Evolutionary conservation across 306 rosid genomes (phyloP).

Genomic region (Fagus sylvatica): DNA sequence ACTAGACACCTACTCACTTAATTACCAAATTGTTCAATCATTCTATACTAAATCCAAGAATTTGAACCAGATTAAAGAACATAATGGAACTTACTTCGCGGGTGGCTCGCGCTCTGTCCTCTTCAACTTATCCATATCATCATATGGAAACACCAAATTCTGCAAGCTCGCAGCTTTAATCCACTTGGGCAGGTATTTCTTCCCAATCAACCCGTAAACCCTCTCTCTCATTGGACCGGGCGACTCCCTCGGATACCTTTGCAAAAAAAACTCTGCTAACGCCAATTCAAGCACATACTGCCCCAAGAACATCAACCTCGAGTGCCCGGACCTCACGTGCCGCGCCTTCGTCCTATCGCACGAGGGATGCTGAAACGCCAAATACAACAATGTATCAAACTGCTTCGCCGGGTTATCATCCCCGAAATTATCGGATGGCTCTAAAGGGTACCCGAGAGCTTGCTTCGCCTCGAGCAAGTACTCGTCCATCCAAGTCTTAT

Average conservation of each 20-base stretch:
- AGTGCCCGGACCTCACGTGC: slow-evolving; percentile 79
- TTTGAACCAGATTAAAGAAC: not conserved
- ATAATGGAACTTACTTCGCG: slow-evolving; percentile 64
- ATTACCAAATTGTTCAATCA: not conserved
- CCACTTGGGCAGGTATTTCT: slow-evolving; percentile 77
- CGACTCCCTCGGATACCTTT: slow-evolving; percentile 92
- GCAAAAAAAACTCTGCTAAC: slow-evolving; percentile 76
- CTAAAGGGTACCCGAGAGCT: slow-evolving; percentile 89
- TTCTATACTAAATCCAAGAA: not conserved
- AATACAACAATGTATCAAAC: slow-evolving; percentile 73
- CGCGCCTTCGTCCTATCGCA: slow-evolving; percentile 77
- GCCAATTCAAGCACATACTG: slow-evolving; percentile 84
- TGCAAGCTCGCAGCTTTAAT: slow-evolving; percentile 94
- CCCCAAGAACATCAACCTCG: slow-evolving; percentile 82
- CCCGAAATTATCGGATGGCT: slow-evolving; percentile 63
- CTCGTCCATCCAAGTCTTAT: slow-evolving; percentile 84
- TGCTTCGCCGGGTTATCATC: slow-evolving; percentile 91
- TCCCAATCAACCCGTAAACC: slow-evolving; percentile 81
- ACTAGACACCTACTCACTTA: not conserved
- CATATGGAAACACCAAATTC: slow-evolving; percentile 82
- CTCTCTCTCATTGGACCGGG: slow-evolving; percentile 99
- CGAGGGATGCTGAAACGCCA: slow-evolving; percentile 96
- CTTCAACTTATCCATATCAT: slow-evolving; percentile 69
- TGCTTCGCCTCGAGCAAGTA: slow-evolving; percentile 91
- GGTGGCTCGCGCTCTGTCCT: slow-evolving; percentile 88